Evolutionary conservation across 2,329 filamentous ascomycete species (phyloP), one percentile per base, ranked within the genome.

Genomic region (Anthostomella pinea): DNA sequence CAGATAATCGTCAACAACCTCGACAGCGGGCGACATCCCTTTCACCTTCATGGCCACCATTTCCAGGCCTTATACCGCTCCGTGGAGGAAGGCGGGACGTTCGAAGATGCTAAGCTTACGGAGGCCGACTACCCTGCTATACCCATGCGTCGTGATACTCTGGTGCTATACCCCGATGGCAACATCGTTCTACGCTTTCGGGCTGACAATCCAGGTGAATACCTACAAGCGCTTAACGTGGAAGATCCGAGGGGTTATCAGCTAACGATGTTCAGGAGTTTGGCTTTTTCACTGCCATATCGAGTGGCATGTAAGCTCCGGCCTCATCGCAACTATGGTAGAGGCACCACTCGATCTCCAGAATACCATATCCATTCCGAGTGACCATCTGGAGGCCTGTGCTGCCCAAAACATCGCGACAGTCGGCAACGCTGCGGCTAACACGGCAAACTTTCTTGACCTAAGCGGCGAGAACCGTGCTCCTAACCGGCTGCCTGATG

Each of bases 271-370:
- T 19, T 19, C 23, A 68, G 68, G 77, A 23, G 67, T 85, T 15
- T 85, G 81, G 81, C 60, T 85, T 4, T 85, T 89, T 65, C 85
- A 89, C 62, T 90, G 85, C 62, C 86, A 91, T 57, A 83, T 90
- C 35, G 83, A 87, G 55, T 91, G 83, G 83, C 84, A 88, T 56
- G 68, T 86, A 39, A 65, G 73, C 1, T 79, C 78, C 3, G 84
- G 84, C n/a, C 68, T 87, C 3, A 67, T 79, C 3, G 74, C 79
- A 16, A 80, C 78, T 1, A 74, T 87, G 46, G 60, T 85, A 43
- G 81, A 84, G 59, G 74, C 77, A 0, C 81, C 81, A 0, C 55
- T 72, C 3, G 71, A 78, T 13, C 56, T 93, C 0, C 85, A 89
- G 53, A 60, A 74, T 41, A 66, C 61, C 0, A 49, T 83, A 22